Evolutionary conservation across 2,329 filamentous ascomycete species (phyloP), one percentile per base, ranked within the genome.

Genomic region (Pleurostoma richardsiae): DNA sequence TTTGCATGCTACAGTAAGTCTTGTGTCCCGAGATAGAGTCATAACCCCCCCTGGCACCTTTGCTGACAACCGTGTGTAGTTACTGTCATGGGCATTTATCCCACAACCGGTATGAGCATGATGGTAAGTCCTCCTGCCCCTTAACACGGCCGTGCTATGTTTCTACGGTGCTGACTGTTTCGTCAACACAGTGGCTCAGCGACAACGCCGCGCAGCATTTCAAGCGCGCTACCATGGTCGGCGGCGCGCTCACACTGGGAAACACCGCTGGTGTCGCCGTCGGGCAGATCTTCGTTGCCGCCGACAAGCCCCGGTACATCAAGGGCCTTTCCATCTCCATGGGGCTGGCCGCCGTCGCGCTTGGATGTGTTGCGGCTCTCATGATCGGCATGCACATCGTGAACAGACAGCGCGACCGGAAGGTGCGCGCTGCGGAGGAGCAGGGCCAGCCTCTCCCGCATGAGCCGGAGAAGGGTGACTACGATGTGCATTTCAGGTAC

Each of bases 231-330:
- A 64, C 73, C 0, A 71, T 66, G 4, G 66, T 76, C 8, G 72
- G 71, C 2, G 56, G 72, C 29, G 66, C 73, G 7, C 68, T 72
- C 43, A 74, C 71, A 0, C 63, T 77, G 1, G 73, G 67, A 1
- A 77, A 77, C 30, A 68, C 65, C 2, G 71, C 71, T 0, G 73
- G 73, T 8, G 68, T 76, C 6, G 70, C 72, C 1, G 69, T 71
- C 0, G 71, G 71, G 0, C 73, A 76, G 49, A 65, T 76, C 0
- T 76, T 69, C 46, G 59, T 59, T 42, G 48, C 57, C 41, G 10
- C 54, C 27, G 47, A 55, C 45, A 46, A 61, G 47, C 60, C 60
- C 1, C 51, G 63, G 3, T 65, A 65, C 29, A 51, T 65, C 27
- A 57, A 46, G 36, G 63, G 63, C 1, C 56, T 61, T 30, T 54